Evolutionary conservation across 2,329 filamentous ascomycete genomes (phyloP), one percentile per base, ranked within the genome.

Genomic region (Apiospora arundinis): DNA sequence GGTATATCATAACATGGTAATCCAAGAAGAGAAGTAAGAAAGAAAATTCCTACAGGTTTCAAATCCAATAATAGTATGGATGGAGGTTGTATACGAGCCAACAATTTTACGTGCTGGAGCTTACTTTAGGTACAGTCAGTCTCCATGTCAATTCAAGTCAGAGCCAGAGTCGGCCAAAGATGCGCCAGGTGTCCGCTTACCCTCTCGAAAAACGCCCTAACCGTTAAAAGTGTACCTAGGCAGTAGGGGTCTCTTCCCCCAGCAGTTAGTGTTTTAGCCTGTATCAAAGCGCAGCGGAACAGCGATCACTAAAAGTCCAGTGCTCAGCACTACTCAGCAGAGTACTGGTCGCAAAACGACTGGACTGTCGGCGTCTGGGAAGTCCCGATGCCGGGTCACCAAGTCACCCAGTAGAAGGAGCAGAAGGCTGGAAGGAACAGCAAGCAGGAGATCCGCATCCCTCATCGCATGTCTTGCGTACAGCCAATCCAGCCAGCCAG

Each of bases 141-240:
- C 45, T 48, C 45, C 18, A 40, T 11, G 56, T 63, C 32, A 63
- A 45, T 45, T 18, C 42, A 16, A 45, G 42, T 45, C 42, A 18
- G 16, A 4, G 4, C 12, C 12, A 45, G 42, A 37, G 56, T 63
- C 60, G 23, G 70, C 67, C 67, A 56, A 46, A 69, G 70, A 71
- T 69, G 67, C 67, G 70, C 67, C 70, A 71, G 70, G 67, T 71
- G 70, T 69, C 69, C 67, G 67, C 52, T 69, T 40, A 42, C 66
- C 56, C 21, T 69, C 11, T 5, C 18, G 32, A 40, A 23, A 63
- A 23, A 60, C 2, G 32, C 32, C 56, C 32, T 40, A 40, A 63
- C 28, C 56, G 37, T 32, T 18, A 23, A 63, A 63, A 40, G 56
- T 63, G 56, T 45, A 32, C 32, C 32, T 32, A 32, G 6, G 6